Evolutionary conservation across 1,284 basidiomycete genomes (phyloP).

Genomic region (Sporisorium graminicola): DNA sequence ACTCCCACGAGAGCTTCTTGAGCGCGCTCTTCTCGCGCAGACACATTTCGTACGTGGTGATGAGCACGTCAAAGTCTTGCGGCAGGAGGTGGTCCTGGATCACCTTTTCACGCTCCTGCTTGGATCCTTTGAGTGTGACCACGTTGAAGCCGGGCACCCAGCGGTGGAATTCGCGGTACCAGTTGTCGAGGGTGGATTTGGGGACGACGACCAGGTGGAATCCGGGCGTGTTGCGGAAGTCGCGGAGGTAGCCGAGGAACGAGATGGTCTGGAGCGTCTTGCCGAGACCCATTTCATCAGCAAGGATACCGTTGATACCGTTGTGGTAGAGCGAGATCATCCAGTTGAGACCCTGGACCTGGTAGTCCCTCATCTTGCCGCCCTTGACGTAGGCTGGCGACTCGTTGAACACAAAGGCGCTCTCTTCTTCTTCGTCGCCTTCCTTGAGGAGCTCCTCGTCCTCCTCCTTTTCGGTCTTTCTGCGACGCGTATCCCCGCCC

Average conservation of each 20-base stretch:
- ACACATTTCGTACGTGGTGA: conserved; percentile 98
- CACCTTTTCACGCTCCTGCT: conserved; percentile 87
- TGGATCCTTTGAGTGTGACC: conserved; percentile 84
- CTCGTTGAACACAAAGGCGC: conserved; percentile 63
- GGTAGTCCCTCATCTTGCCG: conserved; percentile 90
- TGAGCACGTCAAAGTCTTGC: conserved; percentile 91
- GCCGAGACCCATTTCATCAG: conserved; percentile 83
- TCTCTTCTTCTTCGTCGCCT: conserved; percentile 84
- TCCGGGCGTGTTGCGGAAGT: conserved; percentile 81
- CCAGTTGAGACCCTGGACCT: conserved; percentile 97
- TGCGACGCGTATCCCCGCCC: conserved; percentile 76
- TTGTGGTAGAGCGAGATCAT: conserved; percentile 73
- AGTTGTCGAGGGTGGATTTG: conserved; percentile 97
- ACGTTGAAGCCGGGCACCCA: conserved; percentile 90
- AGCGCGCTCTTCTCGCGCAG: conserved; percentile 91
- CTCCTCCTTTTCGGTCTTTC: conserved; percentile 89
- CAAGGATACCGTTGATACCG: conserved; percentile 66
- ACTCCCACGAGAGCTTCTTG: conserved; percentile 96
- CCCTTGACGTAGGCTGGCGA: conserved; percentile 72
- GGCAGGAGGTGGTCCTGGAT: conserved; percentile 84
- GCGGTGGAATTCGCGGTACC: conserved; percentile 89
- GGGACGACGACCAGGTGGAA: conserved; percentile 96
- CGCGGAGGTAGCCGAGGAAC: conserved; percentile 94
- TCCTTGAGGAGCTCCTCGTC: conserved; percentile 82
- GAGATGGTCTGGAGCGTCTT: conserved; percentile 98